Conservation (phyloP, 2,329 filamentous ascomycete genomes). For the Didymella keratinophila region DNA sequence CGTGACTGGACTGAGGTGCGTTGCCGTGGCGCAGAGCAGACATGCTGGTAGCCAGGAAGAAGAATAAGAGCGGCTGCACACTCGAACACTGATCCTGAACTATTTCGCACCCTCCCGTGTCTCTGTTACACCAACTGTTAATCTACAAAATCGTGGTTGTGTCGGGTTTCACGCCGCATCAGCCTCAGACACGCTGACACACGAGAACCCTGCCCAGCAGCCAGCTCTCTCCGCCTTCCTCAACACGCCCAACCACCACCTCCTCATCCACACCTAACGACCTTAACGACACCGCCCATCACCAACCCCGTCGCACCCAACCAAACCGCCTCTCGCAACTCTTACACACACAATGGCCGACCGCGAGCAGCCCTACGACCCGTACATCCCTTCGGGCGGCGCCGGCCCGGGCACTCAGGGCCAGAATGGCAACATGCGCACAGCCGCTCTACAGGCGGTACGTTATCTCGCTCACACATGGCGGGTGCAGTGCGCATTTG, state of each 20-base stretch:
- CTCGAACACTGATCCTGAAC: not conserved
- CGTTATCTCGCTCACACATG: conserved; percentile 23
- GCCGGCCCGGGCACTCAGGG: conserved; percentile 52
- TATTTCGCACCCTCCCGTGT: conserved; percentile 2
- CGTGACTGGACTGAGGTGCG: conserved; percentile 15
- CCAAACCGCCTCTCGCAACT: conserved; percentile 13
- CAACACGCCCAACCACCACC: conserved; percentile 35
- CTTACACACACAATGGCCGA: conserved; percentile 59
- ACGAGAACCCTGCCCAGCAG: conserved; percentile 14
- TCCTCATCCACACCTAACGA: conserved; percentile 32
- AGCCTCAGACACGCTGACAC: conserved; percentile 35
- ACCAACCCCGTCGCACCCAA: conserved; percentile 30
- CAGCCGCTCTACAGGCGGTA: conserved; percentile 84
- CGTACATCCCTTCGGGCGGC: conserved; percentile 81
- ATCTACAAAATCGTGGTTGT: conserved; percentile 25
- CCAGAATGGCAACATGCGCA: conserved; percentile 68
- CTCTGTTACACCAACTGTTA: conserved; percentile 7
- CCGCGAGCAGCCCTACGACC: conserved; percentile 77
- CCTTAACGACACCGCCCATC: conserved; percentile 25
- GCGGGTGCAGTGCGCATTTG: conserved; percentile 5
- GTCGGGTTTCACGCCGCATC: conserved; percentile 36
- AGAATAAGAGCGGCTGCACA: conserved; percentile 6
- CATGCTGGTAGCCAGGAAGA: conserved; percentile 3
- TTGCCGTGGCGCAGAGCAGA: conserved; percentile 18
- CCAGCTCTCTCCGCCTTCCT: conserved; percentile 27